Evolutionary conservation across 306 rosid species (phyloP).

Genomic region (Pterocarpus santalinus): DNA sequence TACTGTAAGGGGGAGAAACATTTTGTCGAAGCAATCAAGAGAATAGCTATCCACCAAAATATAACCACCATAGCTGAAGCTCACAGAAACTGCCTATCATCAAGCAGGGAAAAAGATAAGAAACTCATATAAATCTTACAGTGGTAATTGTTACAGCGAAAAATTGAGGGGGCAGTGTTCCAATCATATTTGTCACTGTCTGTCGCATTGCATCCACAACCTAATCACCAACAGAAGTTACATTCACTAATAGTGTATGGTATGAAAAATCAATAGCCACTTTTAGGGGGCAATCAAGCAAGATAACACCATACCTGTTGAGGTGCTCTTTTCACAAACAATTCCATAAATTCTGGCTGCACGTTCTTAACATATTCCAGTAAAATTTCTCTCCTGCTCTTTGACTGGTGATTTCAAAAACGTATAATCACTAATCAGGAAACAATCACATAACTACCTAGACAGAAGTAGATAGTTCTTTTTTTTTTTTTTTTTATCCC

Average conservation of each 20-base stretch:
- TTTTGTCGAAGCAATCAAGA: slow-evolving; percentile 13
- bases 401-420: slow-evolving; percentile 65
- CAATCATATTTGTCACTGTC: slow-evolving; percentile 98
- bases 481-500: background rate
- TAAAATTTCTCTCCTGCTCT: slow-evolving; percentile 89
- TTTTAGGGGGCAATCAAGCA: slow-evolving; percentile 3
- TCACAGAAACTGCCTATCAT: slow-evolving; percentile 30
- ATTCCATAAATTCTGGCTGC: slow-evolving; percentile 97
- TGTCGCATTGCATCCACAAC: slow-evolving; percentile 99
- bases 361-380: slow-evolving; percentile 95
- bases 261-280: slow-evolving; percentile 24
- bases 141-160: slow-evolving; percentile 86
- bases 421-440: slow-evolving; percentile 26
- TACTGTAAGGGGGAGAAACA: background rate
- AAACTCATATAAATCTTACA: slow-evolving; percentile 54
- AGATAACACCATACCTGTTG: slow-evolving; percentile 66
- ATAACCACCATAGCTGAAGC: slow-evolving; percentile 8
- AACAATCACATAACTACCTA: slow-evolving; percentile 33
- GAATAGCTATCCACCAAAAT: slow-evolving; percentile 18
- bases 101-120: background rate
- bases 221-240: slow-evolving; percentile 53
- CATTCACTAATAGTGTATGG: background rate
- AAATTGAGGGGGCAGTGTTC: slow-evolving; percentile 95
- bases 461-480: background rate
- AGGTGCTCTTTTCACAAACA: slow-evolving; percentile 95